Conservation (phyloP, 2,329 filamentous ascomycete genomes). For the Aspergillus latus region DNA sequence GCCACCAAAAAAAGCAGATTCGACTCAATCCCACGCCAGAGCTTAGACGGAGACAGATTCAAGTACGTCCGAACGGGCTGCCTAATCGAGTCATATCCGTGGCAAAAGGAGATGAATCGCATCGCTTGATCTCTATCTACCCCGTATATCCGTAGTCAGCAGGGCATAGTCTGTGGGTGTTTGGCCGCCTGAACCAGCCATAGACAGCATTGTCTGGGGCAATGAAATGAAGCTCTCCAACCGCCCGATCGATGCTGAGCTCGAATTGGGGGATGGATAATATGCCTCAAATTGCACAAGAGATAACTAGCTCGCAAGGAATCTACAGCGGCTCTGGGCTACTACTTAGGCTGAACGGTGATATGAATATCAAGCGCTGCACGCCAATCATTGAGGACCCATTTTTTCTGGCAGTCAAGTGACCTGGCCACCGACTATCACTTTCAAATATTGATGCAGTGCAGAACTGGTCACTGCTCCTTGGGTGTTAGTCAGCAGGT, state of each 20-base stretch:
- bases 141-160: slow-evolving; percentile 28
- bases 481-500: slow-evolving; percentile 25
- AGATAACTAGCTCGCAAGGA: slow-evolving; percentile 3
- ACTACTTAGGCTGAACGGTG: slow-evolving; percentile 11
- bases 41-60: neutral
- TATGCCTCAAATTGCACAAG: slow-evolving; percentile 8
- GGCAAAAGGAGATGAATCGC: slow-evolving; percentile 32
- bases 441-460: slow-evolving; percentile 8
- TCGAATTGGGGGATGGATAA: neutral
- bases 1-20: neutral
- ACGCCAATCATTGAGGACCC: slow-evolving; percentile 23
- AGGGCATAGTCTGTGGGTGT: slow-evolving; percentile 18
- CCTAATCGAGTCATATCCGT: slow-evolving; percentile 21
- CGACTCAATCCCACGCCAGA: neutral
- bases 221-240: neutral
- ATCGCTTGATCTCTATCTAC: slow-evolving; percentile 13
- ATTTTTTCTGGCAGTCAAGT: slow-evolving; percentile 24
- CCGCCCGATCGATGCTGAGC: neutral
- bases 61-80: neutral
- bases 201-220: neutral
- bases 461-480: neutral
- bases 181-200: slow-evolving; percentile 4
- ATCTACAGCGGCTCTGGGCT: slow-evolving; percentile 9
- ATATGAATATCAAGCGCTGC: slow-evolving; percentile 15
- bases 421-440: slow-evolving; percentile 18